A percentile compares a stretch with the other conserved stretches of the same genome.
Evolutionary conservation across 441 rosid genomes (phyloP).

Genomic region (Kokia cookei): DNA sequence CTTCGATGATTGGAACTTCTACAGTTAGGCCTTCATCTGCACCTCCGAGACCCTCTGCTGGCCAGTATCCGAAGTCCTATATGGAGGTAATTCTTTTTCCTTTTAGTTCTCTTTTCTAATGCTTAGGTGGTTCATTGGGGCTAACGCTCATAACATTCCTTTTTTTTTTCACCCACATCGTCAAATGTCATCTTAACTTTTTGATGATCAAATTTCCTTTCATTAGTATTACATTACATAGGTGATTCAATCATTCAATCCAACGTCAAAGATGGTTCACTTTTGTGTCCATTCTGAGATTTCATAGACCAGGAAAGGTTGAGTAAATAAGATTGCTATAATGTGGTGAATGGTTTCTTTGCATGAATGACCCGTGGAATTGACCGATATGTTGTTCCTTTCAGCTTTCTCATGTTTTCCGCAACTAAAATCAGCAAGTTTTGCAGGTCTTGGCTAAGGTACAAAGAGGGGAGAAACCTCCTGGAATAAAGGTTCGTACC

Average conservation of each 20-base stretch:
- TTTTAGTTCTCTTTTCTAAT: not conserved
- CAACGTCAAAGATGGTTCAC: not conserved
- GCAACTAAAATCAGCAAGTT: not conserved
- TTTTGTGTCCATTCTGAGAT: not conserved
- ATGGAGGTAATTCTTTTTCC: conserved; percentile 6
- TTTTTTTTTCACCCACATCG: not conserved
- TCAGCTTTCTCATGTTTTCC: not conserved
- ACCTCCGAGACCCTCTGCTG: not conserved
- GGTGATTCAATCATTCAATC: not conserved
- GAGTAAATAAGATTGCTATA: not conserved
- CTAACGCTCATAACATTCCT: not conserved
- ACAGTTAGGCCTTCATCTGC: conserved; percentile 10
- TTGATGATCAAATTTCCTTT: not conserved
- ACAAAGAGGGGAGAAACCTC: conserved; percentile 16
- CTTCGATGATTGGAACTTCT: not conserved
- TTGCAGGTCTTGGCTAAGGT: conserved; percentile 14
- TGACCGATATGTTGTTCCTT: not conserved
- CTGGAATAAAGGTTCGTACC: conserved; percentile 12
- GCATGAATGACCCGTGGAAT: not conserved
- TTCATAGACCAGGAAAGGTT: not conserved
- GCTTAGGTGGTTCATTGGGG: not conserved
- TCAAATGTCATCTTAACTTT: not conserved
- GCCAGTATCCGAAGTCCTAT: conserved; percentile 11
- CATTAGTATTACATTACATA: not conserved
- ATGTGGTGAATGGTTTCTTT: not conserved